Evolutionary conservation across 768 basidiomycete genomes (phyloP).

Genomic region (Auriscalpium vulgare): DNA sequence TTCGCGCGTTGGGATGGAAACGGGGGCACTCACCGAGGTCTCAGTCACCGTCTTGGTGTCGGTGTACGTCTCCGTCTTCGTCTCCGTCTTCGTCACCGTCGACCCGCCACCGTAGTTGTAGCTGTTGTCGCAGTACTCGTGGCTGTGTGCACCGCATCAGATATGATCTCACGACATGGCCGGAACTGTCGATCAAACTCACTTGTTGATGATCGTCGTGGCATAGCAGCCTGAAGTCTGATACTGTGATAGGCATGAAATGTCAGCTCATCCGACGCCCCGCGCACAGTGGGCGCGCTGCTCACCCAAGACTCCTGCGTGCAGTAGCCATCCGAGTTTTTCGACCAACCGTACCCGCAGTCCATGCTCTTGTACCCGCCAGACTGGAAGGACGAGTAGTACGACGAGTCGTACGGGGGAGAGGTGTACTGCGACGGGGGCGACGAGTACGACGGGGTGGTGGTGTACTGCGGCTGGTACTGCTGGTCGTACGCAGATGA

Average conservation of each 20-base stretch:
- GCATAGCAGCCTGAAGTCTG: constrained; percentile 48
- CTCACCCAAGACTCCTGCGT: constrained; percentile 50
- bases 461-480: constrained; percentile 5
- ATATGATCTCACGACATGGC: not conserved
- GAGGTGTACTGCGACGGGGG: constrained; percentile 23
- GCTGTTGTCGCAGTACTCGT: constrained; percentile 18
- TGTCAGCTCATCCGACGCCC: not conserved
- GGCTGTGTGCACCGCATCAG: constrained; percentile 1
- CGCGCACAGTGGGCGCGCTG: constrained; percentile 2
- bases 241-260: constrained; percentile 15
- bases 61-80: constrained; percentile 24
- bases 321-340: constrained; percentile 50
- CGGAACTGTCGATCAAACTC: constrained; percentile 8
- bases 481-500: constrained; percentile 1
- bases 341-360: constrained; percentile 66
- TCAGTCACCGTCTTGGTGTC: constrained; percentile 17
- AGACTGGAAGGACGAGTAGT: constrained; percentile 48
- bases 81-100: constrained; percentile 37
- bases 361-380: constrained; percentile 61
- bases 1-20: not conserved
- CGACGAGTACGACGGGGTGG: constrained; percentile 8
- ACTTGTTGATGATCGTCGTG: constrained; percentile 49
- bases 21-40: constrained; percentile 15
- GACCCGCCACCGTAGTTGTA: constrained; percentile 8
- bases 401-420: constrained; percentile 22